Evolutionary conservation across 768 basidiomycete genomes (phyloP), one percentile per base, ranked within the genome.

Genomic region (Phylloporus sp.): DNA sequence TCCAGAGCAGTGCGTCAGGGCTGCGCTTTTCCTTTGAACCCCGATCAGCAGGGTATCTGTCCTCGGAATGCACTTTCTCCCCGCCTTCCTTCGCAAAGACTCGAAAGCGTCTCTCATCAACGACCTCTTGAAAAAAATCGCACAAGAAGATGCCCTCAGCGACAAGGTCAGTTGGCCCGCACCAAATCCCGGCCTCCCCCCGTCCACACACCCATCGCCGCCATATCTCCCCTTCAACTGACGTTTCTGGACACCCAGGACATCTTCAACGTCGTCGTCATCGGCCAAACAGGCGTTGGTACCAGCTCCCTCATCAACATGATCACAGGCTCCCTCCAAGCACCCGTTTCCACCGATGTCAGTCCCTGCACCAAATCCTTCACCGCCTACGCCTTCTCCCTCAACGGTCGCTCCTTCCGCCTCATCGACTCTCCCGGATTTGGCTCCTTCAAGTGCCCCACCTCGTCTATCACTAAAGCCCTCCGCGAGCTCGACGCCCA

Each of bases 241-340:
- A 52, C 49, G 27, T 40, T 16, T 18, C 16, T 20, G 36, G 26
- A 41, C 45, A 24, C 23, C 12, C 42, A 65, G 64, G 59, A 65
- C 55, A 45, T 61, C 54, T 66, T 65, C 56, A 66, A 66, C 52
- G 54, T 66, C 53, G 57, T 66, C 50, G 18, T 68, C 16, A 67
- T 68, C 53, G 66, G 65, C 7, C 64, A 66, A 53, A 68, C 66
- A 2, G 65, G 65, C 43, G 51, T 65, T 43, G 70, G 70, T 23
- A 73, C 69, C 50, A 77, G 76, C 54, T 73, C 72, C 12, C 56
- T 76, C 35, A 58, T 75, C 54, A 77, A 76, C 57, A 60, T 73
- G 63, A 56, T 76, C 49, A 60, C 55, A 5, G 52, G 57, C 32
- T 6, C n/a, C 11, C 15, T 55, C 8, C 41, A 54, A 10, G 64